Evolutionary conservation across 2,329 filamentous ascomycete species (phyloP).

Genomic region (Proliferodiscus dingleyae): DNA sequence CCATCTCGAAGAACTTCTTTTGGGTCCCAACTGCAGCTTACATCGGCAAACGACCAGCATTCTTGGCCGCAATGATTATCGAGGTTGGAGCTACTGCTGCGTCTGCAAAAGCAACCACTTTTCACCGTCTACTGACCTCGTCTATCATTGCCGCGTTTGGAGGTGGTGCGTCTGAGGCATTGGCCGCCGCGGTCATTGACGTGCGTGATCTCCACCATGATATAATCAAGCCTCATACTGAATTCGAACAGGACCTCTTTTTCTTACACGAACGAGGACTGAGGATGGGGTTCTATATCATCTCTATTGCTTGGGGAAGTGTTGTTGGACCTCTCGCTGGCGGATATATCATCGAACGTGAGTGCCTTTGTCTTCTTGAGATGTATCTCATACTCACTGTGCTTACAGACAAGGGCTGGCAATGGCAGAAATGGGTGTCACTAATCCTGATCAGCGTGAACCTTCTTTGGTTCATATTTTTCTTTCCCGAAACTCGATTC

Average conservation of each 20-base stretch:
- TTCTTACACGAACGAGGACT: constrained; percentile 9
- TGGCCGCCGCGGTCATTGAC: constrained; percentile 31
- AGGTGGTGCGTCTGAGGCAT: constrained; percentile 40
- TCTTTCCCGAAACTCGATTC: constrained; percentile 3
- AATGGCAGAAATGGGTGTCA: constrained; percentile 6
- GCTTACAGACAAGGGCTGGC: neutral
- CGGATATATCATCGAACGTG: constrained; percentile 7
- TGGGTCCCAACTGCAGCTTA: constrained; percentile 45
- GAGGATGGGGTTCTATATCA: constrained; percentile 3
- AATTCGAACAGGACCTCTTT: constrained; percentile 4
- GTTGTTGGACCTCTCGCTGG: constrained; percentile 3
- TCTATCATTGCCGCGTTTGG: constrained; percentile 42
- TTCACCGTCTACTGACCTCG: constrained; percentile 40
- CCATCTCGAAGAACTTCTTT: constrained; percentile 37
- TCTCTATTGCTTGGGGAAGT: constrained; percentile 5
- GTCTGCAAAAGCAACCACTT: constrained; percentile 39
- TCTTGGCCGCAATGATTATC: constrained; percentile 38
- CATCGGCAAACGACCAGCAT: constrained; percentile 42
- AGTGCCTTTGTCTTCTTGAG: neutral
- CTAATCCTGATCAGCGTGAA: constrained; percentile 3
- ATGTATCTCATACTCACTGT: neutral
- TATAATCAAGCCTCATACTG: neutral
- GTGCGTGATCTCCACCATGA: neutral
- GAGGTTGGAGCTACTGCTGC: constrained; percentile 39
- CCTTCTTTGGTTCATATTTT: constrained; percentile 7